phyloP scores from a whole-genome alignment of 345 rosid species.

The Erucastrum elatum region DNA sequence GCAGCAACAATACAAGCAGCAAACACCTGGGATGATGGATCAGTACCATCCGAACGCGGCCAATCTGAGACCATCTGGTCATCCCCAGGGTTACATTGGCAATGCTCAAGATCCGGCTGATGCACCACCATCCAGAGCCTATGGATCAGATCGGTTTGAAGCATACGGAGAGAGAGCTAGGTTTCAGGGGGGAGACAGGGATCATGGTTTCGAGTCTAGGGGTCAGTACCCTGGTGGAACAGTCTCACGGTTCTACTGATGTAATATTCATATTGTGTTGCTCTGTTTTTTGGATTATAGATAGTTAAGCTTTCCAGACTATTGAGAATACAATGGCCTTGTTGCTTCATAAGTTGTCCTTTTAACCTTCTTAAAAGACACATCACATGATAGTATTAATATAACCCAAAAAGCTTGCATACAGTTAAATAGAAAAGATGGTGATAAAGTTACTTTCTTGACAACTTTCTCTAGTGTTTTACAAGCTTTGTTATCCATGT shows the following conservation, averaged over 20 bases:
- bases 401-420: neutral
- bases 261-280: constrained; percentile 23
- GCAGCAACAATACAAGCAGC: constrained; percentile 65
- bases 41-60: constrained; percentile 44
- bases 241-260: constrained; percentile 55
- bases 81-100: constrained; percentile 52
- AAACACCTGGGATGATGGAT: constrained; percentile 45
- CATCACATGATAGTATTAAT: neutral
- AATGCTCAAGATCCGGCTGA: constrained; percentile 49
- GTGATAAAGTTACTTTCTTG: constrained; percentile 4
- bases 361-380: neutral
- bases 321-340: neutral
- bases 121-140: constrained; percentile 48
- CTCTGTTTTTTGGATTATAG: neutral
- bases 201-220: constrained; percentile 65
- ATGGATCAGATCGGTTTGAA: constrained; percentile 54
- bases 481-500: neutral
- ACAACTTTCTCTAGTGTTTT: neutral
- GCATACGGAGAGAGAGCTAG: constrained; percentile 58
- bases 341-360: neutral
- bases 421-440: neutral
- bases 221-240: constrained; percentile 66
- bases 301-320: neutral
- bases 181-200: constrained; percentile 53
- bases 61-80: constrained; percentile 41